phyloP scores from a whole-genome alignment of 768 basidiomycete genomes.

The Solioccasus polychromus region DNA sequence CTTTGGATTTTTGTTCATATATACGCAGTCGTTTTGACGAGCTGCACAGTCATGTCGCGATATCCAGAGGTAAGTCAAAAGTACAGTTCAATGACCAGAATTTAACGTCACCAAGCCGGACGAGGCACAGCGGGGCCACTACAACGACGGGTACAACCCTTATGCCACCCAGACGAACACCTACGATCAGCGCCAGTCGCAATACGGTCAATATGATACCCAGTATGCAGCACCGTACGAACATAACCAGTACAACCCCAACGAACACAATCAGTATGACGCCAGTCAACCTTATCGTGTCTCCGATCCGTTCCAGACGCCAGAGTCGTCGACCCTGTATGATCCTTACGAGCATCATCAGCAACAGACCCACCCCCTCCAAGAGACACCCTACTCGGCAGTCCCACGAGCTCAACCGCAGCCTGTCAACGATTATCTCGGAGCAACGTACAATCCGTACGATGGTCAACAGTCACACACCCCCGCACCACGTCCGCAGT shows the following conservation, averaged over 20 bases:
- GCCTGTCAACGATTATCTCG: conserved; percentile 12
- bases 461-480: conserved; percentile 17
- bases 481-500: conserved; percentile 24
- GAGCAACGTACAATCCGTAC: conserved; percentile 20
- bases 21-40: conserved; percentile 1
- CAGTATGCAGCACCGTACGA: conserved; percentile 35
- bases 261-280: conserved; percentile 33
- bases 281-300: conserved; percentile 33
- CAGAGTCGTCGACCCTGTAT: conserved; percentile 7
- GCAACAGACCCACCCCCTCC: conserved; percentile 16
- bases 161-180: conserved; percentile 42
- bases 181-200: conserved; percentile 39
- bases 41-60: conserved; percentile 35
- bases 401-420: conserved; percentile 14
- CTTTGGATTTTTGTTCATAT: conserved; percentile 7
- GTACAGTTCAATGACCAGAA: not conserved
- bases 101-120: conserved; percentile 45
- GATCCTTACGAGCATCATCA: conserved; percentile 26
- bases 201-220: conserved; percentile 27
- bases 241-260: conserved; percentile 29
- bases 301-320: conserved; percentile 38
- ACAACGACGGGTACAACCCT: conserved; percentile 65
- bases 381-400: conserved; percentile 23
- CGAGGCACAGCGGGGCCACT: conserved; percentile 58
- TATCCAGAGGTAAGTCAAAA: conserved; percentile 38